Percentiles rank a stretch among this genome's conserved stretches.
Evolutionary conservation across 2,329 filamentous ascomycete species (phyloP).

Genomic region (Atkinsonella hypoxylon): DNA sequence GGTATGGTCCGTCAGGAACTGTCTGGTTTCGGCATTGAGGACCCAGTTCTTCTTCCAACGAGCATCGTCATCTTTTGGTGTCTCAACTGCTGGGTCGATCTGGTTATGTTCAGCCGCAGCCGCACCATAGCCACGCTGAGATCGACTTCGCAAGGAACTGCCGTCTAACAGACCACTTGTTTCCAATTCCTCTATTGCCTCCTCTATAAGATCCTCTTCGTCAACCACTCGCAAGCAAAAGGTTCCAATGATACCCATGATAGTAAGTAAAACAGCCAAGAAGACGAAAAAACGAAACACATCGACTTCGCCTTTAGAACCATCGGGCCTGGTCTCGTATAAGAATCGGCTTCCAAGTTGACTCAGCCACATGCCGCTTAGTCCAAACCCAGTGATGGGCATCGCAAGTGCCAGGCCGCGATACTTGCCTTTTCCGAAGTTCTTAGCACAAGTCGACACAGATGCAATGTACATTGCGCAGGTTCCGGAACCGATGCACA

Average conservation of each 20-base stretch:
- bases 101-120: slow-evolving; percentile 39
- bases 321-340: slow-evolving; percentile 54
- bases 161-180: slow-evolving; percentile 71
- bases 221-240: slow-evolving; percentile 69
- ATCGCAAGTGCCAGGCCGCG: slow-evolving; percentile 80
- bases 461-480: slow-evolving; percentile 81
- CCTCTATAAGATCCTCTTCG: slow-evolving; percentile 78
- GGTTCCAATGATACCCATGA: slow-evolving; percentile 60
- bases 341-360: slow-evolving; percentile 73
- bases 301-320: slow-evolving; percentile 49
- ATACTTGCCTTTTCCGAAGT: slow-evolving; percentile 81
- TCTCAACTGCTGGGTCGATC: slow-evolving; percentile 27
- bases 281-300: slow-evolving; percentile 87
- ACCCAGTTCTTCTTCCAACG: slow-evolving; percentile 76
- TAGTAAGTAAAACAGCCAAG: slow-evolving; percentile 57
- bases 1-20: slow-evolving; percentile 75
- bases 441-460: slow-evolving; percentile 95
- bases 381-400: slow-evolving; percentile 83
- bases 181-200: slow-evolving; percentile 83
- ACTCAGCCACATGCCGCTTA: slow-evolving; percentile 93
- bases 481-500: slow-evolving; percentile 71
- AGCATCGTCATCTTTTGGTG: slow-evolving; percentile 33
- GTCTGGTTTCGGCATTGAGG: slow-evolving; percentile 78
- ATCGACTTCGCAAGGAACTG: slow-evolving; percentile 55
- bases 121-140: slow-evolving; percentile 50